phyloP scores from a whole-genome alignment of 768 basidiomycete genomes.

The Mycena galericulata region DNA sequence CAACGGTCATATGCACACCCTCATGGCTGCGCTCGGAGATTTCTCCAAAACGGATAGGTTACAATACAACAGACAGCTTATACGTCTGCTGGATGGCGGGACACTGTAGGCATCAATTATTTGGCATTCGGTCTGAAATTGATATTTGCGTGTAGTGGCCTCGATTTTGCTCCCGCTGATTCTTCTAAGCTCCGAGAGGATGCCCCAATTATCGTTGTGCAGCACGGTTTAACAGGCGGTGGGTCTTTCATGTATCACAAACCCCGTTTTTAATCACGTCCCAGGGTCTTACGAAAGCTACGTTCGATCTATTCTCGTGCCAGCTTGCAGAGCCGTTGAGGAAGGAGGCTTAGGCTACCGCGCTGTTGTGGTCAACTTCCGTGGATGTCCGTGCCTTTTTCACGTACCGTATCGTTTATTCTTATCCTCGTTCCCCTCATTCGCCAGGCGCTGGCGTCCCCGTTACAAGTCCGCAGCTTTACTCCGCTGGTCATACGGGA shows the following conservation, averaged over 20 bases:
- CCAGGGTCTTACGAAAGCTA: constrained; percentile 92
- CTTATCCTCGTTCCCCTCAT: constrained; percentile 51
- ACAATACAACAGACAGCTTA: constrained; percentile 64
- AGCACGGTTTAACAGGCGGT: constrained; percentile 55
- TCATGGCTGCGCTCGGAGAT: constrained; percentile 70
- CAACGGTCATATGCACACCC: constrained; percentile 73
- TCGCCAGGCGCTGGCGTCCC: constrained; percentile 93
- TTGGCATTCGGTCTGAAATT: constrained; percentile 14
- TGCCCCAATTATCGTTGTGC: constrained; percentile 67
- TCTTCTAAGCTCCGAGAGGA: constrained; percentile 51
- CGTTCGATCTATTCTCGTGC: constrained; percentile 83
- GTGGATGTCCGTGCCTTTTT: constrained; percentile 77
- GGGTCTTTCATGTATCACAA: background rate
- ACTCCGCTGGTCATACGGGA: constrained; percentile 90
- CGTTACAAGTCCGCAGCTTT: constrained; percentile 84
- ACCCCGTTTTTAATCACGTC: background rate
- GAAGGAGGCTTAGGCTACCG: constrained; percentile 93
- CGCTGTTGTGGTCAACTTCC: constrained; percentile 91
- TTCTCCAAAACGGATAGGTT: constrained; percentile 69
- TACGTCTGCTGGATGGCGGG: constrained; percentile 70
- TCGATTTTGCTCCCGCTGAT: constrained; percentile 71
- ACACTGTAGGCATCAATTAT: constrained; percentile 62
- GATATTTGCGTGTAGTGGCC: constrained; percentile 55
- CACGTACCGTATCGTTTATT: constrained; percentile 8
- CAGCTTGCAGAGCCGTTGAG: constrained; percentile 74